A percentile compares a stretch with the other conserved stretches of the same genome.
Conservation (phyloP, 2,329 filamentous ascomycete species). For the Phaeosphaeriaceae sp. region DNA sequence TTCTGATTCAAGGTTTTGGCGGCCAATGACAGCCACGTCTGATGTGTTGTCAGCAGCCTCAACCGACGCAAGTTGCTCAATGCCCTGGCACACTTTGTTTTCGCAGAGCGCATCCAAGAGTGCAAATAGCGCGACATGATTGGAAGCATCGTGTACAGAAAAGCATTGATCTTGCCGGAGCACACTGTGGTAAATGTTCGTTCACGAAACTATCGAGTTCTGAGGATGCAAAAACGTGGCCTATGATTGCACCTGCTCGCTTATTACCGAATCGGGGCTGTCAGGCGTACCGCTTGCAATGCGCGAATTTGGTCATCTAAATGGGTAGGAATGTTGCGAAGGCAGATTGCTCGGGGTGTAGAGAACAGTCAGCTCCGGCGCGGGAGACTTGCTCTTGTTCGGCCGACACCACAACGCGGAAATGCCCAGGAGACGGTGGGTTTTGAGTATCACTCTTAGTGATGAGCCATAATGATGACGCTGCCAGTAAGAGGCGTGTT, state of each 20-base stretch:
- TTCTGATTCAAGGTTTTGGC: conserved; percentile 11
- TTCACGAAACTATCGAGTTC: not conserved
- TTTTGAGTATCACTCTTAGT: conserved; percentile 26
- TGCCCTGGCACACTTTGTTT: conserved; percentile 12
- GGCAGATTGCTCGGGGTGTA: conserved; percentile 22
- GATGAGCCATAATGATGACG: conserved; percentile 30
- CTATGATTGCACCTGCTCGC: conserved; percentile 7
- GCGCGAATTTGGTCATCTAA: conserved; percentile 10
- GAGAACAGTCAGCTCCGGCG: conserved; percentile 12
- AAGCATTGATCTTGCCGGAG: not conserved
- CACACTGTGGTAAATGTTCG: not conserved
- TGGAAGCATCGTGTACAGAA: not conserved
- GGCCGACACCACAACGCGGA: conserved; percentile 29
- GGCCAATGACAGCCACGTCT: conserved; percentile 16
- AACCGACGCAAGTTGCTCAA: conserved; percentile 21
- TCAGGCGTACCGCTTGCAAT: conserved; percentile 12
- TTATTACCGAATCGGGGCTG: conserved; percentile 11
- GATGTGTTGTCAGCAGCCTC: conserved; percentile 26
- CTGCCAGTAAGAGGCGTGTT: conserved; percentile 14
- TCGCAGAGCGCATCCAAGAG: conserved; percentile 3
- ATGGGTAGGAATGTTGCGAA: conserved; percentile 13
- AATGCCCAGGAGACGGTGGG: conserved; percentile 10
- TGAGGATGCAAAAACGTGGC: not conserved
- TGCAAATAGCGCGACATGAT: not conserved
- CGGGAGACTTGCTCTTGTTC: conserved; percentile 17